phyloP scores from a whole-genome alignment of 2,329 filamentous ascomycete genomes.

The Aspergillus glaucus region DNA sequence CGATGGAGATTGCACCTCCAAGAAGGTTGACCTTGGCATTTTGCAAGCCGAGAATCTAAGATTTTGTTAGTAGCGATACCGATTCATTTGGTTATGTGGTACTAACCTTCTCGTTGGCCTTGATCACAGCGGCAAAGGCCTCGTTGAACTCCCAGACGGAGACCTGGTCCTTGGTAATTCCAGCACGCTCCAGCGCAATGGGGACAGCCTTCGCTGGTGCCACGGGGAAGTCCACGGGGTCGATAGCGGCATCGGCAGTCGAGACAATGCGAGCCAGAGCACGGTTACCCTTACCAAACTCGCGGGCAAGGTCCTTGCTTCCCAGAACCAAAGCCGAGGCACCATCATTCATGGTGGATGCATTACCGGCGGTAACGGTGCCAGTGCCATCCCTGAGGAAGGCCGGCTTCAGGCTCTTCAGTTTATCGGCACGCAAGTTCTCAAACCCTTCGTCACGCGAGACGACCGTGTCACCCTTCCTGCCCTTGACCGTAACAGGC shows the following conservation, averaged over 20 bases:
- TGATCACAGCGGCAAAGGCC: constrained; percentile 91
- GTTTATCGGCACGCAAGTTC: constrained; percentile 79
- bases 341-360: constrained; percentile 90
- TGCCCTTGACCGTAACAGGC: constrained; percentile 75
- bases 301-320: constrained; percentile 69
- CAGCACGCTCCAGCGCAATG: constrained; percentile 78
- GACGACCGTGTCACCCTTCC: constrained; percentile 75
- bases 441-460: constrained; percentile 83
- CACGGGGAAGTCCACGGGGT: constrained; percentile 88
- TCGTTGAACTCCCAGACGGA: constrained; percentile 98
- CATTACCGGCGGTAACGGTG: constrained; percentile 90
- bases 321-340: constrained; percentile 83
- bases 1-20: constrained; percentile 85
- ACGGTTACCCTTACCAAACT: constrained; percentile 70
- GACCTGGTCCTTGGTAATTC: constrained; percentile 85
- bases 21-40: constrained; percentile 76
- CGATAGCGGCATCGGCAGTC: constrained; percentile 82
- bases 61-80: constrained; percentile 3
- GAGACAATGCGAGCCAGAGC: constrained; percentile 83
- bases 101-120: constrained; percentile 78
- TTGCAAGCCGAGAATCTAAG: constrained; percentile 70
- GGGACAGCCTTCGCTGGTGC: constrained; percentile 90
- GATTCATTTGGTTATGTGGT: background rate
- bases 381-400: constrained; percentile 81
- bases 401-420: constrained; percentile 80